Conservation (phyloP, 495 filamentous ascomycete species). For the Lasiosphaeria hispida region DNA sequence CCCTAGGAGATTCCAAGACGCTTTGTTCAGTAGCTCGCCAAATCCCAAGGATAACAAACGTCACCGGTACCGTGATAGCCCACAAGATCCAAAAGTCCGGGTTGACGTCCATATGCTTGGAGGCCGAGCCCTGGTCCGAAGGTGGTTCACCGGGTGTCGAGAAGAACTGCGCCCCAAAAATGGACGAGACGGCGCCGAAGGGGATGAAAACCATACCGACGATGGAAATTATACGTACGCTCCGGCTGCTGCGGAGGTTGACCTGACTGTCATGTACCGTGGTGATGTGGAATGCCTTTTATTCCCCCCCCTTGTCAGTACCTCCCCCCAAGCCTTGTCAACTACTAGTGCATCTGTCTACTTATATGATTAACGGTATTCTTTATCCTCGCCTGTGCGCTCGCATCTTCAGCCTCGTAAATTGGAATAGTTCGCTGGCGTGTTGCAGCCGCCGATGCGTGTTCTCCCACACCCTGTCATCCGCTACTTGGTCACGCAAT, state of each 20-base stretch:
- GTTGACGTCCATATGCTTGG: background rate
- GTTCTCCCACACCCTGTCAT: no score
- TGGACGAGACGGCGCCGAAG: background rate
- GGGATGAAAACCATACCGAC: slow-evolving; percentile 5
- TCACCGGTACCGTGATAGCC: background rate
- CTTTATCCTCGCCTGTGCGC: no score
- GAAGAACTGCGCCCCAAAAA: background rate
- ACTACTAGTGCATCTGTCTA: no score
- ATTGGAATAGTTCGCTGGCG: no score
- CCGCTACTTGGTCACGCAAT: no score
- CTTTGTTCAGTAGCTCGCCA: background rate
- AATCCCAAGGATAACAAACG: background rate
- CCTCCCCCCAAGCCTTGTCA: no score
- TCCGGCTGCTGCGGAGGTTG: slow-evolving; percentile 2
- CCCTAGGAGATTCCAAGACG: no score
- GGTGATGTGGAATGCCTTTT: background rate
- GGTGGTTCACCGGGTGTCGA: background rate
- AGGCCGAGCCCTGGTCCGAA: no score
- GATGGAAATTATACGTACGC: slow-evolving; percentile 4
- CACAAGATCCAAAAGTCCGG: background rate
- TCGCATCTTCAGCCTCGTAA: no score
- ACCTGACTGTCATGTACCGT: background rate
- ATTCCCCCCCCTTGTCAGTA: no score
- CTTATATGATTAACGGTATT: no score
- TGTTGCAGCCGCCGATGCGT: no score